Evolutionary conservation across 306 rosid genomes (phyloP).

Genomic region (Spatholobus suberectus): DNA sequence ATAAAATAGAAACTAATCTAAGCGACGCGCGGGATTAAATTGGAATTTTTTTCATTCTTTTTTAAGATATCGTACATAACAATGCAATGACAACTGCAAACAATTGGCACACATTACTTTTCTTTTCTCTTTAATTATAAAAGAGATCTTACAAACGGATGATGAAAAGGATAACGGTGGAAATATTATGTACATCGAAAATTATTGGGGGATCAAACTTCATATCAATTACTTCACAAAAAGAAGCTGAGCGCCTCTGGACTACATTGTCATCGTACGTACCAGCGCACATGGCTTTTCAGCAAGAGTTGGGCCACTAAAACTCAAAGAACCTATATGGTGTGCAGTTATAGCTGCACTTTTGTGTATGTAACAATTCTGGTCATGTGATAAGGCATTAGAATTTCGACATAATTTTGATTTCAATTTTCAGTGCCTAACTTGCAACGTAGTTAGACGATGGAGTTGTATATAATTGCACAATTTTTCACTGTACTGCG

Average conservation of each 20-base stretch:
- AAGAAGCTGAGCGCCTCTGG: neutral
- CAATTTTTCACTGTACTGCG: no score
- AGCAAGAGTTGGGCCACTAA: constrained; percentile 19
- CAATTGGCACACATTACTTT: neutral
- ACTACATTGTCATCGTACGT: neutral
- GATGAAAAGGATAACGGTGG: neutral
- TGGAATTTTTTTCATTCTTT: neutral
- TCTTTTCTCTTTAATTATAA: neutral
- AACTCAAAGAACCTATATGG: neutral
- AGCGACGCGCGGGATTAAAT: neutral
- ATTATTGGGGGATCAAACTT: constrained; percentile 11
- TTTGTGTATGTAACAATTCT: neutral
- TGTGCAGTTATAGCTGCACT: neutral
- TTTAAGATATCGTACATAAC: neutral
- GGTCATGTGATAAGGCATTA: neutral
- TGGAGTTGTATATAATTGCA: no score
- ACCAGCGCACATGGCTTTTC: constrained; percentile 24
- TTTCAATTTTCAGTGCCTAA: neutral
- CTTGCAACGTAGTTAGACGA: no score
- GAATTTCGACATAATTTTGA: neutral
- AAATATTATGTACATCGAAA: neutral
- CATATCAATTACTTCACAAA: neutral
- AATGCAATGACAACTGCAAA: neutral
- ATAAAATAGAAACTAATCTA: no score
- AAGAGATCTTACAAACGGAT: neutral